Evolutionary conservation across 768 basidiomycete genomes (phyloP), one percentile per base, ranked within the genome.

Genomic region (Mycena vulgaris): DNA sequence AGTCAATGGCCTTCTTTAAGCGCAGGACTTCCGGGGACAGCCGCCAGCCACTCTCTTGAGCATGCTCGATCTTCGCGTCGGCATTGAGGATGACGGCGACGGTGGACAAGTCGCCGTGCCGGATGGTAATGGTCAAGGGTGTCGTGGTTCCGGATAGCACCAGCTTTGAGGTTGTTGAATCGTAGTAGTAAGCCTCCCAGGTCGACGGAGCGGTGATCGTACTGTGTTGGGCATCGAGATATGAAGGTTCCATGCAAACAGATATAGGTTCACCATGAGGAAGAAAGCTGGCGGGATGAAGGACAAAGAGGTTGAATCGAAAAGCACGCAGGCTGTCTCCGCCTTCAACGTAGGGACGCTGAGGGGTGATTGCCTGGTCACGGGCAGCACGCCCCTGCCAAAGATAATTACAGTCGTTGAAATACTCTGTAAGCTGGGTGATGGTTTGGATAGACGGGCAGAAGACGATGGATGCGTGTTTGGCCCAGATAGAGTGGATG

Each of bases 41-140:
- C 52, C 8, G n/a, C 52, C 52, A 53, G 52, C 52, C 30, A 8
- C 31, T 35, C 30, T 30, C 19, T 19, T 35, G 33, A 10, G 52
- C 52, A 33, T 53, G 28, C 52, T 53, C 52, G n/a, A 53, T 30
- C 31, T 53, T 53, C 17, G 52, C 30, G 11, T 33, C 52, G 9
- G 52, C 52, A n/a, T 53, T 53, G 17, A 53, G 33, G n/a, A 53
- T 33, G 30, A 53, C 33, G 8, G 52, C 31, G 33, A 53, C 52
- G 17, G 52, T 53, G 28, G 52, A 53, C 52, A 53, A 35, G 16
- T 53, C 33, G 17, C 52, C 52, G 33, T 53, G 52, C 52, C 52
- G 33, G 52, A 53, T 33, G 30, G 52, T 53, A 11, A 53, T 21
- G 30, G 16, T 33, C 25, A 35, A n/a, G 5, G 52, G 52, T 33